Evolutionary conservation across 768 basidiomycete genomes (phyloP).

Genomic region (Kwoniella sp.): DNA sequence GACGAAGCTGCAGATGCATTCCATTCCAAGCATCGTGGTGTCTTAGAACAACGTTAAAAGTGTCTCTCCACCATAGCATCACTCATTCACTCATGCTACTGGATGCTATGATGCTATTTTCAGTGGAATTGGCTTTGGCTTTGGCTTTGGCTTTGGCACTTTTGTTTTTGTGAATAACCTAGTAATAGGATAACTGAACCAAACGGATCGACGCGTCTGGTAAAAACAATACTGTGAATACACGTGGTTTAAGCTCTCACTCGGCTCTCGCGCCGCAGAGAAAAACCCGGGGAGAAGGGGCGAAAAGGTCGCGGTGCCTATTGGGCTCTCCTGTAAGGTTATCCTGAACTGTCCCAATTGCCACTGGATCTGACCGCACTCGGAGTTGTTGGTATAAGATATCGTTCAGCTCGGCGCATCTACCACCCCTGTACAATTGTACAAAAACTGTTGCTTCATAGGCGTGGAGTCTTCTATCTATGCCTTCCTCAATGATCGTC

Average conservation of each 20-base stretch:
- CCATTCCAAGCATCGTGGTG: neutral
- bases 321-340: neutral
- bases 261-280: too few species aligned
- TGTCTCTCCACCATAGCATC: neutral
- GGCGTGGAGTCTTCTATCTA: too few species aligned
- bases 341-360: neutral
- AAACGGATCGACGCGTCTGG: conserved; percentile 1
- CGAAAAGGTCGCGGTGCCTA: neutral
- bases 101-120: neutral
- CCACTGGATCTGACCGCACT: neutral
- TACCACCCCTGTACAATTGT: too few species aligned
- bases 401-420: neutral
- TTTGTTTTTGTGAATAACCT: too few species aligned
- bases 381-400: neutral
- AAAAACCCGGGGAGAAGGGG: neutral
- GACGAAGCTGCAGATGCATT: too few species aligned
- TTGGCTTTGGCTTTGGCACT: too few species aligned
- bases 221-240: neutral
- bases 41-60: neutral
- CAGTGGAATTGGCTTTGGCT: neutral
- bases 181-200: too few species aligned
- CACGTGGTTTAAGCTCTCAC: too few species aligned
- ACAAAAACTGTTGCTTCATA: too few species aligned
- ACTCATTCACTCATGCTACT: neutral
- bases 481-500: too few species aligned